A percentile compares a stretch with the other conserved stretches of the same genome.
These are phyloP conservation scores for Taxillus chinensis DNA, from an alignment of 164 flowering plant species.

Conservation along the genomic window DNA sequence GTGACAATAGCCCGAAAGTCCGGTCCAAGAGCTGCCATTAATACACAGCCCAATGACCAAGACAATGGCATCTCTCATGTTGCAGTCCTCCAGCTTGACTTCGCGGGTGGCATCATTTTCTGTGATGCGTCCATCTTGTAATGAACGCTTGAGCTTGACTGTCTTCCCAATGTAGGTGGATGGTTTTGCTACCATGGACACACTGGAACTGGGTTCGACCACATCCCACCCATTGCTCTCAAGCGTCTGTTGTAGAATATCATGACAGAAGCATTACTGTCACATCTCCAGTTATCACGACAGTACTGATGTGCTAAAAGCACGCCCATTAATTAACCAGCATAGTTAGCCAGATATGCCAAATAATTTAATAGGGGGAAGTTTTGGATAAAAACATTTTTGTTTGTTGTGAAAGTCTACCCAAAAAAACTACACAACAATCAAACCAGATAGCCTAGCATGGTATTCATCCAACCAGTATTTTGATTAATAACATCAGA, in stretches of 20 bases:
- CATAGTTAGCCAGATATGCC: no score
- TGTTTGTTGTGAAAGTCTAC: no score
- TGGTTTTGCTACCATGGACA: slow-evolving; percentile 88
- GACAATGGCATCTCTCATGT: slow-evolving; percentile 65
- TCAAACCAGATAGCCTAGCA: no score
- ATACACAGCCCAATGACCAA: slow-evolving; percentile 74
- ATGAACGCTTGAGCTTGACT: slow-evolving; percentile 20
- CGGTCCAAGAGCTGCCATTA: slow-evolving; percentile 83
- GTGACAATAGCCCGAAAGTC: slow-evolving; percentile 82
- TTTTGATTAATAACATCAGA: no score
- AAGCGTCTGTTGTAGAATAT: slow-evolving; percentile 62
- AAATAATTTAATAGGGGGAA: no score
- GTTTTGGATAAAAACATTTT: no score
- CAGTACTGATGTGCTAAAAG: no score
- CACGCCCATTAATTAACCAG: no score
- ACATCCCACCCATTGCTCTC: slow-evolving; percentile 81
- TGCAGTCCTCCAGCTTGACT: slow-evolving; percentile 48
- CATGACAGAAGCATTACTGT: no score
- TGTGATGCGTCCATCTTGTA: slow-evolving; percentile 5
- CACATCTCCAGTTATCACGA: no score
- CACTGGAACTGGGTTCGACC: slow-evolving; percentile 48
- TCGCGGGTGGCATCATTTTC: slow-evolving; percentile 12
- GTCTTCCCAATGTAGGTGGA: slow-evolving; percentile 50
- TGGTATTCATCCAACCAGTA: no score
- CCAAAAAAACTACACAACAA: no score